Base-by-base conservation (phyloP, 345 rosid species). In the Excoecaria cochinchinensis region DNA sequence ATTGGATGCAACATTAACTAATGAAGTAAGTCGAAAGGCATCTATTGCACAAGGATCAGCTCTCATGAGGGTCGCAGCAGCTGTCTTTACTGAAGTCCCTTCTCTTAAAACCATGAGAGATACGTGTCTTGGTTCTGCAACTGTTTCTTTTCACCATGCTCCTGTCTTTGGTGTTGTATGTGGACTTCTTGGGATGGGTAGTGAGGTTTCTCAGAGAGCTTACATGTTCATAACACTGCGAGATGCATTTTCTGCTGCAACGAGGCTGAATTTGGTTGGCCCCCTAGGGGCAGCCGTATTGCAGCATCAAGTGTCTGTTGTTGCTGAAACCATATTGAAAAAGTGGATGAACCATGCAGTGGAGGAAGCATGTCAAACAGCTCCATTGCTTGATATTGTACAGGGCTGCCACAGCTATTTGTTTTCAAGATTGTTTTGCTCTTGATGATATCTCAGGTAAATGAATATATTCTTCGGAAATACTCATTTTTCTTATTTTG, bases 391-490 rank as follows among this genome's bases (percentile, higher is more conserved):
- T 21, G 98, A 90, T 76, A 82, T 87, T 21, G 79, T 89, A 21
- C 97, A 94, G 74, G 97, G 97, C 42, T 92, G 91, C 77, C 98
- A 89, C 57, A 74, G 82, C 75, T 94, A 91, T 84, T 78, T 91
- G 88, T 94, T 90, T 78, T 94, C 98, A 1, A 89, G 97, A 78
- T 73, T 94, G 83, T 92, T 94, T 77, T 89, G 91, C 78, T 91
- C 95, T 53, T 94, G 85, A 90, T 94, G 84, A 90, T 25, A 12
- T 51, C 40, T 11, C 31, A 52, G 57, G 47, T 59, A 47, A 75
- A 56, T 67, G 40, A 10, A 15, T 31, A 21, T 38, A 53, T 5
- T 44, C 17, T 19, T 1, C 2, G 31, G 31, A 31, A 31, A 31
- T 31, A 31, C 31, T 31, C 31, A 31, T 31, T 44, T 67, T 67